Evolutionary conservation across 441 rosid genomes (phyloP).

Genomic region (Hypseocharis bilobata): DNA sequence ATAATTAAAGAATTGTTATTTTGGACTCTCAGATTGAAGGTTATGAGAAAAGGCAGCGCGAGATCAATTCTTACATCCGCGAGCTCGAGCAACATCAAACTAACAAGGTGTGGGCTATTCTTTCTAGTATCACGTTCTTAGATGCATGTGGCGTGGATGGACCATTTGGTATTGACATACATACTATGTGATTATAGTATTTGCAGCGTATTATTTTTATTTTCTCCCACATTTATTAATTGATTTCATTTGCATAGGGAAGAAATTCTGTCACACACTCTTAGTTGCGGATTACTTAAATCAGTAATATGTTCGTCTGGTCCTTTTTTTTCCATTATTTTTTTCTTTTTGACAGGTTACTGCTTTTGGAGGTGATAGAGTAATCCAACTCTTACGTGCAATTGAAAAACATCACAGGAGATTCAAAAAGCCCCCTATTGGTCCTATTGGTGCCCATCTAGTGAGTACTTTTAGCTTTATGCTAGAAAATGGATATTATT

Average conservation of each 20-base stretch:
- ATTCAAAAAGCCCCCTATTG: constrained; percentile 75
- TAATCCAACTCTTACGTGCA: constrained; percentile 59
- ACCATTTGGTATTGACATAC: constrained; percentile 2
- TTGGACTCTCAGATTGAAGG: constrained; percentile 46
- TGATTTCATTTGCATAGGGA: constrained; percentile 7
- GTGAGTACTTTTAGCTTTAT: constrained; percentile 37
- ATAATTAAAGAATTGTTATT: constrained; percentile 12
- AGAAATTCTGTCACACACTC: constrained; percentile 4
- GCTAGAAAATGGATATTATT: background rate
- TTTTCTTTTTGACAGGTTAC: constrained; percentile 88
- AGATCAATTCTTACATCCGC: constrained; percentile 32
- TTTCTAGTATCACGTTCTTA: constrained; percentile 15
- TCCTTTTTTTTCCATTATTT: too few relatives aligned
- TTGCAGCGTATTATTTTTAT: background rate
- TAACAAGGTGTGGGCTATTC: constrained; percentile 53
- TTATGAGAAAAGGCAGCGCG: constrained; percentile 36
- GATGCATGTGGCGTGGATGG: background rate
- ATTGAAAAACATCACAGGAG: constrained; percentile 57
- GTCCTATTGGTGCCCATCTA: constrained; percentile 93
- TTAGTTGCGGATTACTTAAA: background rate
- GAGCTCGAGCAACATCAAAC: constrained; percentile 51
- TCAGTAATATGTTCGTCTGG: too few relatives aligned
- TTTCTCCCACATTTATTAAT: background rate
- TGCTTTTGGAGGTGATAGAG: constrained; percentile 92
- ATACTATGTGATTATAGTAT: background rate